Conservation (phyloP, 2,329 filamentous ascomycete species). For the Xylariaceae sp. region DNA sequence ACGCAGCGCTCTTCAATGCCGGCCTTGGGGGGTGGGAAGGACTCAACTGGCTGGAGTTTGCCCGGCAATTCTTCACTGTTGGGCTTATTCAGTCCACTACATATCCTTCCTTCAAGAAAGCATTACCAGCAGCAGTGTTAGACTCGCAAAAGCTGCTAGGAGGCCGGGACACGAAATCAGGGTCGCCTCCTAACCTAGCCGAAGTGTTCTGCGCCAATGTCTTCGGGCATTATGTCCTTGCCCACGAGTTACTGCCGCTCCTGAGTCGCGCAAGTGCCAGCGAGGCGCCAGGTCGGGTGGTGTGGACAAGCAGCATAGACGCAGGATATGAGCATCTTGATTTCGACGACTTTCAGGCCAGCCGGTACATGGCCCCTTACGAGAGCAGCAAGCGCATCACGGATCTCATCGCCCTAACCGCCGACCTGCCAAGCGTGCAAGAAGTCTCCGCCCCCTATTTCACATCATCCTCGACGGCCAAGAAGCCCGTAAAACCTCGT, state of each 20-base stretch:
- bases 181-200: constrained; percentile 68
- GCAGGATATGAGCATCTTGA: constrained; percentile 62
- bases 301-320: constrained; percentile 90
- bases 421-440: constrained; percentile 67
- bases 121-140: constrained; percentile 55
- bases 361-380: constrained; percentile 71
- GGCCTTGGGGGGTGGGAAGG: constrained; percentile 87
- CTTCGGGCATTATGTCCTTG: constrained; percentile 93
- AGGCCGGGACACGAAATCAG: constrained; percentile 18
- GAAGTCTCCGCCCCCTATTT: constrained; percentile 66
- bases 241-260: constrained; percentile 79
- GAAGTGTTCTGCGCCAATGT: constrained; percentile 90
- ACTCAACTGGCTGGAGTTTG: constrained; percentile 70
- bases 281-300: constrained; percentile 67
- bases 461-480: constrained; percentile 37
- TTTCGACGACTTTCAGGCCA: constrained; percentile 76
- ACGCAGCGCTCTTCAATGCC: constrained; percentile 84
- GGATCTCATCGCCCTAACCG: constrained; percentile 80
- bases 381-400: constrained; percentile 88
- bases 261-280: constrained; percentile 58
- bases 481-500: constrained; percentile 55
- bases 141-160: constrained; percentile 46
- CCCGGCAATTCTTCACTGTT: constrained; percentile 59
- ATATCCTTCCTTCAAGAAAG: constrained; percentile 79
- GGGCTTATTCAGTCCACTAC: constrained; percentile 73